A percentile compares a stretch with the other conserved stretches of the same genome.
phyloP scores from a whole-genome alignment of 1,284 basidiomycete species.

The Hemileia vastatrix region DNA sequence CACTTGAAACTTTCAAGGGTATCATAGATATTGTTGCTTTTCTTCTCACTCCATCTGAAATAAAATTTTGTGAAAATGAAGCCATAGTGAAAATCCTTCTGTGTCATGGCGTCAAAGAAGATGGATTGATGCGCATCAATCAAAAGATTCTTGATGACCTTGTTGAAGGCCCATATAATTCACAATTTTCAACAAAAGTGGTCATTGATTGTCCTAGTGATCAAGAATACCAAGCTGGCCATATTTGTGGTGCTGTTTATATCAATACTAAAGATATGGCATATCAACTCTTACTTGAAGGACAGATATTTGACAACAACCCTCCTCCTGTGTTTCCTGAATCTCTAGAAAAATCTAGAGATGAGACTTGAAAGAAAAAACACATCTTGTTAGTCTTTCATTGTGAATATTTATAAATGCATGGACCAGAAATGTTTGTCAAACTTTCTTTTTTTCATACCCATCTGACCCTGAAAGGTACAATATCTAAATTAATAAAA shows the following conservation, averaged over 20 bases:
- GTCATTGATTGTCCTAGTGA: constrained; percentile 95
- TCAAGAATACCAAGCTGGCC: constrained; percentile 89
- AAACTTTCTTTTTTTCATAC: too few relatives aligned
- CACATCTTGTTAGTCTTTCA: constrained; percentile 89
- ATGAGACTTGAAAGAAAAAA: too few relatives aligned
- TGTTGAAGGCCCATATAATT: constrained; percentile 61
- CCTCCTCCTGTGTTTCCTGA: constrained; percentile 57
- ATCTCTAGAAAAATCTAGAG: too few relatives aligned
- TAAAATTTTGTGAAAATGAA: constrained; percentile 87
- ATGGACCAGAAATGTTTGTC: constrained; percentile 83
- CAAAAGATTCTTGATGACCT: constrained; percentile 65
- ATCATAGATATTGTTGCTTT: too few relatives aligned
- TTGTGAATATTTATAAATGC: constrained; percentile 91
- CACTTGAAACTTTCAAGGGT: too few relatives aligned
- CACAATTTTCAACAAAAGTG: constrained; percentile 59
- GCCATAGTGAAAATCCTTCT: constrained; percentile 82
- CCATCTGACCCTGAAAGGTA: too few relatives aligned
- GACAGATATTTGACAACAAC: too few relatives aligned
- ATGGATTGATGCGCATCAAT: constrained; percentile 84
- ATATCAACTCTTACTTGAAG: constrained; percentile 63
- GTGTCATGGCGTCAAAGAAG: constrained; percentile 82
- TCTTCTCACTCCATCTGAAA: too few relatives aligned
- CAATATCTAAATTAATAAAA: too few relatives aligned
- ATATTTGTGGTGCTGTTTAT: constrained; percentile 83
- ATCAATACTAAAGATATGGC: constrained; percentile 70